Conservation (phyloP, 1,284 basidiomycete species). For the Xanthoconium separans region DNA sequence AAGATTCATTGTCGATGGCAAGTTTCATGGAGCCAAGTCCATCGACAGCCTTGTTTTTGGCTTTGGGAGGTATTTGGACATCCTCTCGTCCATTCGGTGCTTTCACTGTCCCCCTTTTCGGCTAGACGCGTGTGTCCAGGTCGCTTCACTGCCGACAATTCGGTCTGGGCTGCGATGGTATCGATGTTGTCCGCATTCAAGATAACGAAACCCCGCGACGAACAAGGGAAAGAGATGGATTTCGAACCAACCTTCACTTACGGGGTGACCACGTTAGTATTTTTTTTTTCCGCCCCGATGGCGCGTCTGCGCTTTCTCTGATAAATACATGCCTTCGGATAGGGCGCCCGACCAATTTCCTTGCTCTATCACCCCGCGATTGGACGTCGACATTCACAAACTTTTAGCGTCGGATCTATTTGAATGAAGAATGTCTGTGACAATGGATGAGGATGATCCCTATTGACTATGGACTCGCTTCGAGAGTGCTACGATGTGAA, state of each 20-base stretch:
- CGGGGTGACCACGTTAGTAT: slow-evolving; percentile 17
- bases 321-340: neutral
- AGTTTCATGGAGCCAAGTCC: slow-evolving; percentile 35
- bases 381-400: slow-evolving; percentile 1
- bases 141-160: slow-evolving; percentile 24
- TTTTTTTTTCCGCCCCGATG: neutral
- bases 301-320: neutral
- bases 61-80: slow-evolving; percentile 37
- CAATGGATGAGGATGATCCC: no score
- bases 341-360: slow-evolving; percentile 24
- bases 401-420: neutral
- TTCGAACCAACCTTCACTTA: slow-evolving; percentile 14
- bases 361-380: slow-evolving; percentile 16
- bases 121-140: slow-evolving; percentile 29
- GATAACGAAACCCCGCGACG: slow-evolving; percentile 18
- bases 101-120: neutral
- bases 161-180: slow-evolving; percentile 25
- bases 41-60: slow-evolving; percentile 38
- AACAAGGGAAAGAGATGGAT: slow-evolving; percentile 18
- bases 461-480: no score
- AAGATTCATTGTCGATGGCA: slow-evolving; percentile 33
- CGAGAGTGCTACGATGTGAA: no score
- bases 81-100: neutral
- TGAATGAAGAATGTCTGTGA: neutral
- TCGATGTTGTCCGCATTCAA: slow-evolving; percentile 21